These are phyloP conservation scores for Annulohypoxylon moriforme DNA, from an alignment of 495 filamentous ascomycete genomes.

Conservation along the genomic window DNA sequence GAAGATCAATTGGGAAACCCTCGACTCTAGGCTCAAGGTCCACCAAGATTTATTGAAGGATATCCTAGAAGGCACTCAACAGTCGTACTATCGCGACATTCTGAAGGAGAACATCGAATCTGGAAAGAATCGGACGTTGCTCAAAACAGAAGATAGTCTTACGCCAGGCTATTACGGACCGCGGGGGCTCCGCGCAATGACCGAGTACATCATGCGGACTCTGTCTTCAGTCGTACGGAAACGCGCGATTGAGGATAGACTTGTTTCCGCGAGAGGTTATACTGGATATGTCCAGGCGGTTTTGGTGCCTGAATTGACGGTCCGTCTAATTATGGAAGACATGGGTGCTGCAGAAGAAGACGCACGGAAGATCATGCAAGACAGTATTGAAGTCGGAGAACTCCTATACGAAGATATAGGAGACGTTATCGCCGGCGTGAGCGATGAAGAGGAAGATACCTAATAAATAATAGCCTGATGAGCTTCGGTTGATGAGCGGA, in stretches of 20 bases:
- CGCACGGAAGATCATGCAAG: constrained; percentile 75
- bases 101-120: constrained; percentile 68
- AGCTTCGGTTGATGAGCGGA: not conserved
- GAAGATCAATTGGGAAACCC: constrained; percentile 75
- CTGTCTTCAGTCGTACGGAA: constrained; percentile 72
- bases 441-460: constrained; percentile 51
- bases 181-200: constrained; percentile 73
- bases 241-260: constrained; percentile 70
- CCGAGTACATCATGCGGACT: constrained; percentile 70
- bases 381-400: constrained; percentile 82
- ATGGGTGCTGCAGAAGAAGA: constrained; percentile 73
- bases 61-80: constrained; percentile 66
- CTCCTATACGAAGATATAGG: constrained; percentile 75
- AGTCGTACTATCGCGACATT: constrained; percentile 71
- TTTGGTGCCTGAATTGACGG: constrained; percentile 84
- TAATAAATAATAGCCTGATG: not conserved
- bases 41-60: constrained; percentile 66
- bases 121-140: constrained; percentile 70
- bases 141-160: constrained; percentile 63
- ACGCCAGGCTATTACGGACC: constrained; percentile 88
- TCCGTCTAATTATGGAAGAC: constrained; percentile 84
- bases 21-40: constrained; percentile 71
- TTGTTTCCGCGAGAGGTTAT: constrained; percentile 76
- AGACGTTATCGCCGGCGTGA: constrained; percentile 66
- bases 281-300: constrained; percentile 85